A percentile compares a stretch with the other conserved stretches of the same genome.
Conservation (phyloP, 495 filamentous ascomycete species). For the Hypoxylon crocopeplum region DNA sequence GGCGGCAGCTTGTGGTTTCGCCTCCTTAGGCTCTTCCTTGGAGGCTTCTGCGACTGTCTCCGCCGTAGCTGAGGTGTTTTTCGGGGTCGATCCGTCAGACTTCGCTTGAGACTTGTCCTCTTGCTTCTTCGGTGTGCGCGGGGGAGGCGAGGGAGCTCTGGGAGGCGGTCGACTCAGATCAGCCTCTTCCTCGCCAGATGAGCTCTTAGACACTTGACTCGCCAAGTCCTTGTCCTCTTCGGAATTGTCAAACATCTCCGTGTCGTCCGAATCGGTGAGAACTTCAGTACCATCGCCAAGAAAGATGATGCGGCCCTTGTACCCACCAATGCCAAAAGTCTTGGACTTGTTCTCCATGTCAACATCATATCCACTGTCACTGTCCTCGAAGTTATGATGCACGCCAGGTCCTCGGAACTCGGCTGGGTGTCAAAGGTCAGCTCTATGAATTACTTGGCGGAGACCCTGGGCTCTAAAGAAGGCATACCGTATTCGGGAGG, state of each 20-base stretch:
- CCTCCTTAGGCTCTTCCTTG: conserved; percentile 38
- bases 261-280: conserved; percentile 82
- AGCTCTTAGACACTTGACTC: conserved; percentile 58
- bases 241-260: conserved; percentile 88
- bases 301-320: conserved; percentile 85
- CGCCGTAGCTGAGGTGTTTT: conserved; percentile 4
- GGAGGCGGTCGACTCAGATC: conserved; percentile 27
- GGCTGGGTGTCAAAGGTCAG: conserved; percentile 65
- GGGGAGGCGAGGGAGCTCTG: conserved; percentile 41
- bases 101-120: conserved; percentile 26
- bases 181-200: conserved; percentile 32
- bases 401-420: conserved; percentile 94
- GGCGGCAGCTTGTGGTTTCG: conserved; percentile 25
- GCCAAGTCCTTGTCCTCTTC: conserved; percentile 81
- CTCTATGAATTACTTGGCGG: conserved; percentile 52
- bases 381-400: conserved; percentile 91
- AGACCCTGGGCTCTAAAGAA: conserved; percentile 51
- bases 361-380: conserved; percentile 89
- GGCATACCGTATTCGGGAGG: conserved; percentile 98
- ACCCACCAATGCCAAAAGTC: conserved; percentile 64
- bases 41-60: conserved; percentile 22
- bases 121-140: conserved; percentile 36
- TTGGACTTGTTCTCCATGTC: conserved; percentile 67
- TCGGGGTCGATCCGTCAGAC: conserved; percentile 18
- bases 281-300: conserved; percentile 93